A percentile compares a stretch with the other conserved stretches of the same genome.
These are phyloP conservation scores for Acephala macrosclerotiorum DNA, from an alignment of 2,329 filamentous ascomycete species.

Conservation along the genomic window DNA sequence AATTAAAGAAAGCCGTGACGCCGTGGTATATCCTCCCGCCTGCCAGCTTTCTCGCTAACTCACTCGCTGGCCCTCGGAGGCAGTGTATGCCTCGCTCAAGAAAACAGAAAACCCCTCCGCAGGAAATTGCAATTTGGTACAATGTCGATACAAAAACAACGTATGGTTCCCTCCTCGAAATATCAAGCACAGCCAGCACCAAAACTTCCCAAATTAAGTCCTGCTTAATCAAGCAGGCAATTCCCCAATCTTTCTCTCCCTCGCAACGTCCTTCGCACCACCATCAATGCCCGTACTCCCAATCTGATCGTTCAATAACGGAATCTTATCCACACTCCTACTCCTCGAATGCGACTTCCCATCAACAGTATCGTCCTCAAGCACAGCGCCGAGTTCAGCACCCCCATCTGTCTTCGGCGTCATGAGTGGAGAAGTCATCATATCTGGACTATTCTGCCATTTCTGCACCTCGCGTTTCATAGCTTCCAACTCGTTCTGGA, in stretches of 20 bases:
- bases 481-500: slow-evolving; percentile 93
- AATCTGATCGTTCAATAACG: slow-evolving; percentile 59
- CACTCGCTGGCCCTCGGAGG: not conserved
- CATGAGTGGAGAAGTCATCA: slow-evolving; percentile 49
- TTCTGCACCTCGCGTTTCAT: slow-evolving; percentile 88
- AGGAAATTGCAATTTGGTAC: not conserved
- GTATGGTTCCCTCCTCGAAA: not conserved
- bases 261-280: slow-evolving; percentile 53
- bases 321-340: slow-evolving; percentile 59
- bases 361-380: slow-evolving; percentile 23
- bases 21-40: slow-evolving; percentile 28
- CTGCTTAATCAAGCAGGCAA: slow-evolving; percentile 34
- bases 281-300: slow-evolving; percentile 51
- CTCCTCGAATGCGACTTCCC: slow-evolving; percentile 27
- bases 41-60: not conserved
- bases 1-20: slow-evolving; percentile 13
- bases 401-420: slow-evolving; percentile 45
- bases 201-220: not conserved
- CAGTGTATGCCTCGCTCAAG: not conserved
- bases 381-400: slow-evolving; percentile 28
- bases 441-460: slow-evolving; percentile 74
- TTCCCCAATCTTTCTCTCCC: slow-evolving; percentile 54
- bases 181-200: not conserved
- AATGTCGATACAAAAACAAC: slow-evolving; percentile 9
- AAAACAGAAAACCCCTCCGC: not conserved